A percentile compares a stretch with the other conserved stretches of the same genome.
Conservation (phyloP, 495 filamentous ascomycete species). For the Halenospora varia region DNA sequence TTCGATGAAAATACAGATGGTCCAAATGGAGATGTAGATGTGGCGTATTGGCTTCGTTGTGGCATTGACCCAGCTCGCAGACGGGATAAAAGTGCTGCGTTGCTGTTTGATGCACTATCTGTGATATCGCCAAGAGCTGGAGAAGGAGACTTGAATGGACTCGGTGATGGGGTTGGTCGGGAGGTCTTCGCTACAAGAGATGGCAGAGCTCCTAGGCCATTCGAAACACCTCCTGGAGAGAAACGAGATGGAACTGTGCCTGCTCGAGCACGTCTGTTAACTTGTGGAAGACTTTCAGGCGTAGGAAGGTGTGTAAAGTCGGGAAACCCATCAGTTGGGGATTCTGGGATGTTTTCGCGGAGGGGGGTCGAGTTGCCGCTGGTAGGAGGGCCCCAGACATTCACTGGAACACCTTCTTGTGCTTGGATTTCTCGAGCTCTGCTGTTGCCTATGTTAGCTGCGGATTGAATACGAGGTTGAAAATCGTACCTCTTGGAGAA, state of each 20-base stretch:
- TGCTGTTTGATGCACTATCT: conserved; percentile 44
- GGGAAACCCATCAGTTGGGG: conserved; percentile 92
- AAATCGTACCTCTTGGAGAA: conserved; percentile 85
- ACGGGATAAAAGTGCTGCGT: conserved; percentile 74
- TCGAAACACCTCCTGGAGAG: conserved; percentile 60
- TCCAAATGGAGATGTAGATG: conserved; percentile 64
- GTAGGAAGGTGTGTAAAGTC: conserved; percentile 70
- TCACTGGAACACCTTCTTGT: conserved; percentile 78
- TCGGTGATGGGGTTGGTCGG: conserved; percentile 84
- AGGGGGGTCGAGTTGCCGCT: conserved; percentile 94
- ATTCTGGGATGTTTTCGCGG: conserved; percentile 95
- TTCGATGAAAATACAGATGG: conserved; percentile 83
- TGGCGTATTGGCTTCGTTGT: conserved; percentile 71
- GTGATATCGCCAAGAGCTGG: conserved; percentile 63
- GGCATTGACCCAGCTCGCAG: conserved; percentile 95
- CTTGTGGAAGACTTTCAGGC: conserved; percentile 50
- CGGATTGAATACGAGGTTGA: not conserved
- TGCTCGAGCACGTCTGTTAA: conserved; percentile 67
- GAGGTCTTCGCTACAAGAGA: conserved; percentile 74
- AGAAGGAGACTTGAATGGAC: conserved; percentile 79
- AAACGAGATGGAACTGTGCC: conserved; percentile 97
- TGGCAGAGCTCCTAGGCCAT: conserved; percentile 54
- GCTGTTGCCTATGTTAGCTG: conserved; percentile 14
- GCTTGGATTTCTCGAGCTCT: conserved; percentile 96
- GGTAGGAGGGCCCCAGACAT: conserved; percentile 92